phyloP scores from a whole-genome alignment of 108 stramenopile genomes.

The Cyclotella kingstonii region DNA sequence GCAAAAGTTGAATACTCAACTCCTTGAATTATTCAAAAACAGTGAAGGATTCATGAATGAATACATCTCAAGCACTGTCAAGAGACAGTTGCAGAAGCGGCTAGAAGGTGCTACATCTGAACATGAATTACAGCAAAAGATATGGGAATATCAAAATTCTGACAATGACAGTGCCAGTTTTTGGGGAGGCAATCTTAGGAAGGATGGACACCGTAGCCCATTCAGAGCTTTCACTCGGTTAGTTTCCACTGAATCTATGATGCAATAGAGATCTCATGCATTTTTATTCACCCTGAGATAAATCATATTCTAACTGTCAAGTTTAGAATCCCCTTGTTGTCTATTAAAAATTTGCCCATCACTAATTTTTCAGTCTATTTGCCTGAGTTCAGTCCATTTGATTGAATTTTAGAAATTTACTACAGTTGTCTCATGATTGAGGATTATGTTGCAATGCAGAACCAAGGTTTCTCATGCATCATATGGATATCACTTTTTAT shows the following conservation, averaged over 20 bases:
- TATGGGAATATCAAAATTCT: conserved; percentile 35
- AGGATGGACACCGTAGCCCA: conserved; percentile 35
- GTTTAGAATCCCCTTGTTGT: no score
- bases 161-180: conserved; percentile 27
- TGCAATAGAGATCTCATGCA: no score
- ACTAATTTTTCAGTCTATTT: no score
- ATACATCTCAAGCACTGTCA: conserved; percentile 7
- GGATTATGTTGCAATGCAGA: no score
- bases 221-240: conserved; percentile 26
- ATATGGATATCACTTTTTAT: no score
- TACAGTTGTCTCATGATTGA: no score
- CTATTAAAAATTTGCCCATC: no score
- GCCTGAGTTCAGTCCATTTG: no score
- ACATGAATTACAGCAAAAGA: conserved; percentile 28
- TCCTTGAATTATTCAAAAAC: conserved; percentile 61
- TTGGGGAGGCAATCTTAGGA: conserved; percentile 31
- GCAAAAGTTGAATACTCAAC: conserved; percentile 48
- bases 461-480: no score
- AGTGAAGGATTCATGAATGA: conserved; percentile 9
- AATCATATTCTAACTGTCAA: no score
- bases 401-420: no score
- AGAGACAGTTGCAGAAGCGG: conserved; percentile 14
- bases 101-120: conserved; percentile 22
- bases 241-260: conserved; percentile 12
- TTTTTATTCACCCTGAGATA: no score